phyloP scores from a whole-genome alignment of 768 basidiomycete species.

The Rubroboletus satanas region DNA sequence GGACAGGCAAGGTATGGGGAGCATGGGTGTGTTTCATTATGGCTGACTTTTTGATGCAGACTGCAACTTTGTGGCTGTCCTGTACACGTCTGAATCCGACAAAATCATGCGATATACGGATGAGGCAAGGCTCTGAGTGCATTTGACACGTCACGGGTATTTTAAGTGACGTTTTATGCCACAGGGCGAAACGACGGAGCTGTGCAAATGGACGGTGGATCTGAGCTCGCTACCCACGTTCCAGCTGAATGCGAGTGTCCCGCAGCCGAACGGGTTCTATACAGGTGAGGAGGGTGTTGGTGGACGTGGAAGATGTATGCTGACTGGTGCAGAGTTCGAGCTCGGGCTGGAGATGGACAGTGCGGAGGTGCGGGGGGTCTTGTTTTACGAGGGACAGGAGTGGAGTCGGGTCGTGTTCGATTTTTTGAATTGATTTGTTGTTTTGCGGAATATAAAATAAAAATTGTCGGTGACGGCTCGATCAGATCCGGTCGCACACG shows the following conservation, averaged over 20 bases:
- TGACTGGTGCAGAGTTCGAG: slow-evolving; percentile 60
- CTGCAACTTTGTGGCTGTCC: slow-evolving; percentile 73
- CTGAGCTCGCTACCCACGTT: slow-evolving; percentile 74
- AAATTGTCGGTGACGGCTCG: background rate
- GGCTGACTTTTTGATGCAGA: slow-evolving; percentile 42
- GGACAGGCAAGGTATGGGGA: slow-evolving; percentile 41
- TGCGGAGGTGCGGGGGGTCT: slow-evolving; percentile 79
- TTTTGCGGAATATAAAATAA: background rate
- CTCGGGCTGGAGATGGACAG: slow-evolving; percentile 81
- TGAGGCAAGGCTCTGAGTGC: slow-evolving; percentile 41
- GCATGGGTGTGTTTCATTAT: background rate
- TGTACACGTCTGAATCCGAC: slow-evolving; percentile 76
- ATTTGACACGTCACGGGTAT: slow-evolving; percentile 13
- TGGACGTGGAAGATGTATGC: background rate
- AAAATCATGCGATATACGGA: slow-evolving; percentile 80
- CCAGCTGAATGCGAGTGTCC: slow-evolving; percentile 60
- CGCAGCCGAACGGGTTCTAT: slow-evolving; percentile 66
- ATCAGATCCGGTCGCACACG: background rate
- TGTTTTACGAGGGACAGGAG: slow-evolving; percentile 71
- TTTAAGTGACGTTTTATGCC: slow-evolving; percentile 23
- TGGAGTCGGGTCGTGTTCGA: slow-evolving; percentile 75
- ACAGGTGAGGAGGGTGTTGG: slow-evolving; percentile 46
- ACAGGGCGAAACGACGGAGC: slow-evolving; percentile 63
- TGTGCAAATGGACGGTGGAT: slow-evolving; percentile 88
- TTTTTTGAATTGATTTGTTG: slow-evolving; percentile 33